These are phyloP conservation scores for Voacanga thouarsii DNA, from an alignment of 257 asterid genomes.

Conservation along the genomic window DNA sequence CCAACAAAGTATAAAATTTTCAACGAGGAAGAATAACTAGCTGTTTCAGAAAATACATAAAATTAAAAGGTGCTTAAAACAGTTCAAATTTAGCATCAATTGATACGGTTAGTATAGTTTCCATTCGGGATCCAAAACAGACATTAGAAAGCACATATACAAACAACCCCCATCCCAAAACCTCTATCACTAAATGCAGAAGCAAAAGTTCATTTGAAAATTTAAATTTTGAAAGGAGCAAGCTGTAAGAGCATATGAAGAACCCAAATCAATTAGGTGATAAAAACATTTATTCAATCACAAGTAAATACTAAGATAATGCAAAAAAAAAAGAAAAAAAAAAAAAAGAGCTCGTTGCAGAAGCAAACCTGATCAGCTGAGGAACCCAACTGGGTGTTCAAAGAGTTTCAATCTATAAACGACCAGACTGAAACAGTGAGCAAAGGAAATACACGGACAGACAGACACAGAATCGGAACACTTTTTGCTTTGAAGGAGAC, in stretches of 20 bases:
- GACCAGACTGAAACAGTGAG: neutral
- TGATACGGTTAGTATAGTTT: neutral
- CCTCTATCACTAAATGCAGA: neutral
- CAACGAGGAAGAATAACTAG: neutral
- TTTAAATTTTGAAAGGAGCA: no score
- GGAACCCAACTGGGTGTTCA: neutral
- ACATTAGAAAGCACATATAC: neutral
- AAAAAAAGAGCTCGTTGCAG: neutral
- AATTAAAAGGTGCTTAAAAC: neutral
- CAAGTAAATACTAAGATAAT: neutral
- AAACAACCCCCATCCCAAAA: neutral
- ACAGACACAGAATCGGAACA: neutral
- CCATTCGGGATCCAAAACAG: constrained; percentile 1
- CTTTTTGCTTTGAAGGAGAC: neutral
- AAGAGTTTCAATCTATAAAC: neutral
- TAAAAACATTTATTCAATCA: neutral
- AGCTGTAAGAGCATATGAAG: neutral
- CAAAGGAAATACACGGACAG: neutral
- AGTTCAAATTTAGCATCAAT: neutral
- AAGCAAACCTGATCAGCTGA: constrained; percentile 3
- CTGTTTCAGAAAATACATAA: neutral
- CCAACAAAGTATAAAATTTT: neutral
- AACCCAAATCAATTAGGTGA: neutral
- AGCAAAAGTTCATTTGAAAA: neutral
- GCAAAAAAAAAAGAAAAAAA: no score